Evolutionary conservation across 495 filamentous ascomycete genomes (phyloP).

Genomic region (Aspergillus indologenus): DNA sequence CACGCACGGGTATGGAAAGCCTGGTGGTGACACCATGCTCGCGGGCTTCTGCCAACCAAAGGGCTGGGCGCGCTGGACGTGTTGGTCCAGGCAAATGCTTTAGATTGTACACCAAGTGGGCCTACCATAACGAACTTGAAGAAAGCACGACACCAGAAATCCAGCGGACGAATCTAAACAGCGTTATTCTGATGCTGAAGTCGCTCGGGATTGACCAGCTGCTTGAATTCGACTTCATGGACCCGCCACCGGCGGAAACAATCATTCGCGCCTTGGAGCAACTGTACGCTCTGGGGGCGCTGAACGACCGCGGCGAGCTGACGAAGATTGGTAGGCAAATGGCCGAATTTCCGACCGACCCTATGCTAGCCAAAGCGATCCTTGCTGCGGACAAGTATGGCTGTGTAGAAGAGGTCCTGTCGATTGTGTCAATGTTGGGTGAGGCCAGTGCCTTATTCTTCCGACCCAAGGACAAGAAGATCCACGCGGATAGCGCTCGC

Average conservation of each 20-base stretch:
- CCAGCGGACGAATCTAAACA: slow-evolving; percentile 82
- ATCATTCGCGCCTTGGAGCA: slow-evolving; percentile 89
- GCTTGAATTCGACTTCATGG: slow-evolving; percentile 95
- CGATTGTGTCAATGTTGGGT: slow-evolving; percentile 89
- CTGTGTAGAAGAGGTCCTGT: slow-evolving; percentile 93
- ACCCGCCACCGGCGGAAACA: slow-evolving; percentile 86
- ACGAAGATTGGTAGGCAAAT: slow-evolving; percentile 93
- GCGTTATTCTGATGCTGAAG: slow-evolving; percentile 82
- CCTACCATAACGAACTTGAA: slow-evolving; percentile 91
- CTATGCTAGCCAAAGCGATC: slow-evolving; percentile 87
- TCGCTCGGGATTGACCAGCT: slow-evolving; percentile 92
- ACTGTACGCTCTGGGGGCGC: slow-evolving; percentile 84
- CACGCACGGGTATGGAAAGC: slow-evolving; percentile 86
- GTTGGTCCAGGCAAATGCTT: slow-evolving; percentile 94
- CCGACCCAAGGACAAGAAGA: slow-evolving; percentile 95
- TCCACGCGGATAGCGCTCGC: slow-evolving; percentile 91
- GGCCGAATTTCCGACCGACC: slow-evolving; percentile 94
- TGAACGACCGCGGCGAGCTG: slow-evolving; percentile 86
- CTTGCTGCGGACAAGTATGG: slow-evolving; percentile 85
- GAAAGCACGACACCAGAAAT: slow-evolving; percentile 94
- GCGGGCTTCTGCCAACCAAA: slow-evolving; percentile 89
- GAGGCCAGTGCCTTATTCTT: slow-evolving; percentile 89
- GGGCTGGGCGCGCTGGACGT: slow-evolving; percentile 88
- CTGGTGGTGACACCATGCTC: slow-evolving; percentile 90
- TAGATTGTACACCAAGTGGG: slow-evolving; percentile 90